Evolutionary conservation across 2,329 filamentous ascomycete genomes (phyloP).

Genomic region (Exophiala oligosperma): DNA sequence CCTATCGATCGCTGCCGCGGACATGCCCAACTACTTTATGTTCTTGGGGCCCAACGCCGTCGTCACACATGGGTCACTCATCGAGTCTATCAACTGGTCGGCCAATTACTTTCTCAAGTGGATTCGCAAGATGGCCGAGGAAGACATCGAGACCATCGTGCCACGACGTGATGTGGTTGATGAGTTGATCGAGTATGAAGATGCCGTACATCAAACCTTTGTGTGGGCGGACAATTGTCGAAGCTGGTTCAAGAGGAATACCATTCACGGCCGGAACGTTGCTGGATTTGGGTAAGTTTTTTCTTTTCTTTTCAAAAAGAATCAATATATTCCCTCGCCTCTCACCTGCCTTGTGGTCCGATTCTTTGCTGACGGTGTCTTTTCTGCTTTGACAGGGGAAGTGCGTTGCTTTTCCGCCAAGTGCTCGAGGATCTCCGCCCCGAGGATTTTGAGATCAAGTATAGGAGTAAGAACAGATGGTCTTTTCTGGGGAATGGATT

Average conservation of each 20-base stretch:
- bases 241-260: conserved; percentile 25
- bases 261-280: conserved; percentile 19
- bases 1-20: conserved; percentile 26
- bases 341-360: too few relatives aligned
- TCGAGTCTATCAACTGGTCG: conserved; percentile 29
- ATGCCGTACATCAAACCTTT: conserved; percentile 35
- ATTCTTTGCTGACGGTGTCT: too few relatives aligned
- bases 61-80: conserved; percentile 33
- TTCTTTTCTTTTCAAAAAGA: too few relatives aligned
- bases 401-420: conserved; percentile 37
- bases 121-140: conserved; percentile 35
- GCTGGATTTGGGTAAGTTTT: conserved; percentile 12
- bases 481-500: conserved; percentile 39
- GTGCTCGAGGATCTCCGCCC: conserved; percentile 36
- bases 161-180: conserved; percentile 32
- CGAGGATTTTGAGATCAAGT: conserved; percentile 26
- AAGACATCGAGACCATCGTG: conserved; percentile 35
- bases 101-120: conserved; percentile 35
- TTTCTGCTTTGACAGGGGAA: conserved; percentile 2
- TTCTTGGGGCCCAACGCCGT: conserved; percentile 32
- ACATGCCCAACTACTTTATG: conserved; percentile 37
- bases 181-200: conserved; percentile 35
- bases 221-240: conserved; percentile 26
- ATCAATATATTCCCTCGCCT: too few relatives aligned
- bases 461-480: conserved; percentile 14